Percentiles rank a stretch among this genome's conserved stretches.
Evolutionary conservation across 2,329 filamentous ascomycete genomes (phyloP).

Genomic region (Trichophyton simii): DNA sequence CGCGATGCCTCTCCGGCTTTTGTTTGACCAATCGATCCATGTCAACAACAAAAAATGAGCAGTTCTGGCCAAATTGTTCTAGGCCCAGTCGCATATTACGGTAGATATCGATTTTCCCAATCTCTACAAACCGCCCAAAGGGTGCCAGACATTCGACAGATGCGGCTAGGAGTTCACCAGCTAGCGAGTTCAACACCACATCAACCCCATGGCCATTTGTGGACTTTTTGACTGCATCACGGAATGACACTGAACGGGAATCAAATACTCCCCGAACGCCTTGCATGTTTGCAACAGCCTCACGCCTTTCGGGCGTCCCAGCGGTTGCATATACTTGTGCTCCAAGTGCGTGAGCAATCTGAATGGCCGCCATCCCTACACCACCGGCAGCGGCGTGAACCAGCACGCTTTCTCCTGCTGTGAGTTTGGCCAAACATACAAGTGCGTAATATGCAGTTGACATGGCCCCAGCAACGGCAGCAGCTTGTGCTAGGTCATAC

Average conservation of each 20-base stretch:
- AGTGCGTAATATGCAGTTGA: too few species aligned
- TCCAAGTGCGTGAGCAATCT: too few species aligned
- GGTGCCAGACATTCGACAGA: constrained; percentile 9
- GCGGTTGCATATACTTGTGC: background rate
- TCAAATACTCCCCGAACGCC: background rate
- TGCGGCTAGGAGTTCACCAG: constrained; percentile 8
- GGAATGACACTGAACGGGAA: constrained; percentile 9
- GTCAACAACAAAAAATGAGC: background rate
- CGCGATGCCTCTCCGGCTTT: background rate
- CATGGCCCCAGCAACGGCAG: too few species aligned
- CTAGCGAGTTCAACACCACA: constrained; percentile 13
- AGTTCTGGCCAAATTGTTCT: constrained; percentile 4
- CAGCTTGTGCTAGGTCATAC: too few species aligned
- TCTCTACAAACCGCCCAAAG: constrained; percentile 13
- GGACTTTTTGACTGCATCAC: constrained; percentile 7
- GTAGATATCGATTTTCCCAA: constrained; percentile 9
- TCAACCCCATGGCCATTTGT: constrained; percentile 12
- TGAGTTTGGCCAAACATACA: too few species aligned
- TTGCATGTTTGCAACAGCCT: background rate
- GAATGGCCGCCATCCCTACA: too few species aligned
- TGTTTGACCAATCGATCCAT: background rate
- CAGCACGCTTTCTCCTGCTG: too few species aligned
- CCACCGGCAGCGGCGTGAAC: too few species aligned
- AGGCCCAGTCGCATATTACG: constrained; percentile 5
- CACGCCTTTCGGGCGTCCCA: background rate